Base-by-base conservation (phyloP, 257 asterid genomes). In the Solanum virginianum region DNA sequence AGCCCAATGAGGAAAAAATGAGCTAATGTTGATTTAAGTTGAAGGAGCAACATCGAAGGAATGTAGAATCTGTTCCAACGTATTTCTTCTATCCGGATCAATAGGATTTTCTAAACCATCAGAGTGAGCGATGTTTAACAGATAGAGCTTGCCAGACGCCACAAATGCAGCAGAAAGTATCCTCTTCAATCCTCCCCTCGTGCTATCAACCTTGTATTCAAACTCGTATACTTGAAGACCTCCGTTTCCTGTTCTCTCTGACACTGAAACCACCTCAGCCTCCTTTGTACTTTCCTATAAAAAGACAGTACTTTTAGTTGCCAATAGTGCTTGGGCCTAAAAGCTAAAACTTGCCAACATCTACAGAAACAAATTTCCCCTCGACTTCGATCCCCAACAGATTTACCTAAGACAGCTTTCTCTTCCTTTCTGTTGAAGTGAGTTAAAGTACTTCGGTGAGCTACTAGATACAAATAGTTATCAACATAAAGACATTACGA, bases 81-180 rank as follows among this genome's bases (percentile, higher is more conserved):
- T 57, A 88, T 77, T 85, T 91, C 98, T 88, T 87, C 80, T 91
- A 13, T 89, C 89, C 55, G 55, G 54, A 80, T 89, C 93, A 43
- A 96, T 87, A 66, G 98, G 98, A 85, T 80, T 87, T 77, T 93
- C 98, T 55, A 80, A 53, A 53, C 91, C 91, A 85, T 96, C 99
- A 53, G 95, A 88, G 72, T 95, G 91, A 75, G 91, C 83, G 63
- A 95, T 94, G 71, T 93, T 96, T 84, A 96, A 84, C 85, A 96
- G 95, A 89, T 91, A 96, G 87, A 96, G 98, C 91, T 86, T 95
- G 86, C 92, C 94, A 15, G 98, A 92, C 4, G 91, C 82, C 66
- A 92, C 98, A 84, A 96, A 95, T 54, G 99, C 98, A 82, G 98
- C 98, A 77, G 98, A 89, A 88, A 96, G 92, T 8, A 96, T 91